phyloP scores from a whole-genome alignment of 441 rosid genomes.

The Gossypium aridum region DNA sequence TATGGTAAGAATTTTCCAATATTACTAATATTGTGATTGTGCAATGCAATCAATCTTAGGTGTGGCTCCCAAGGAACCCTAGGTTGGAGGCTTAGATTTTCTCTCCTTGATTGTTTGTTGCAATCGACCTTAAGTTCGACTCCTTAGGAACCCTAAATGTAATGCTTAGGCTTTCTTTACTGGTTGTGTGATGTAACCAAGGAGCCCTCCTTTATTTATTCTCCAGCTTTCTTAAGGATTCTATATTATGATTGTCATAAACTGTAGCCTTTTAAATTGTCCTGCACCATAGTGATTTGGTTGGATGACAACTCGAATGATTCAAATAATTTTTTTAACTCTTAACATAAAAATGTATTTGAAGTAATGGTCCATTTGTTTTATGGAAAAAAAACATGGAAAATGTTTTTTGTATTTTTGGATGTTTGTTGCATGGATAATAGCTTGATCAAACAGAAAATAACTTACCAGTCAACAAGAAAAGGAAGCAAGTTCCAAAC shows the following conservation, averaged over 20 bases:
- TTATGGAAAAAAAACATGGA: too few relatives aligned
- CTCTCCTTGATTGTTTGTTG: not conserved
- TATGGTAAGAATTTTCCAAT: not conserved
- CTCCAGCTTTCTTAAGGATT: not conserved
- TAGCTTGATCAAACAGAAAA: too few relatives aligned
- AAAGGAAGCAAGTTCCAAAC: too few relatives aligned
- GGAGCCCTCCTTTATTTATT: not conserved
- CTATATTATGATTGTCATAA: not conserved
- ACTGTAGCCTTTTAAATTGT: not conserved
- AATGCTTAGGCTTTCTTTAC: not conserved
- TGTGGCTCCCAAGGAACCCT: not conserved
- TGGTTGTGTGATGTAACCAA: not conserved
- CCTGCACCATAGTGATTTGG: not conserved
- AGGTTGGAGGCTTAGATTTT: not conserved
- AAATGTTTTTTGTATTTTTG: too few relatives aligned
- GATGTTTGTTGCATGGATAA: too few relatives aligned
- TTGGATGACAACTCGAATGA: not conserved
- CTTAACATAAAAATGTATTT: not conserved
- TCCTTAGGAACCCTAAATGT: not conserved
- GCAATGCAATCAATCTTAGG: not conserved
- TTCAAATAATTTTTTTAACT: not conserved
- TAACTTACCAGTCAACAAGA: too few relatives aligned
- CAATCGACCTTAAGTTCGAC: not conserved
- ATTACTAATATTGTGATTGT: not conserved
- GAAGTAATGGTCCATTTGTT: not conserved